Conservation (phyloP, 176 grass and related monocot genomes). For the Elymus sibiricus region DNA sequence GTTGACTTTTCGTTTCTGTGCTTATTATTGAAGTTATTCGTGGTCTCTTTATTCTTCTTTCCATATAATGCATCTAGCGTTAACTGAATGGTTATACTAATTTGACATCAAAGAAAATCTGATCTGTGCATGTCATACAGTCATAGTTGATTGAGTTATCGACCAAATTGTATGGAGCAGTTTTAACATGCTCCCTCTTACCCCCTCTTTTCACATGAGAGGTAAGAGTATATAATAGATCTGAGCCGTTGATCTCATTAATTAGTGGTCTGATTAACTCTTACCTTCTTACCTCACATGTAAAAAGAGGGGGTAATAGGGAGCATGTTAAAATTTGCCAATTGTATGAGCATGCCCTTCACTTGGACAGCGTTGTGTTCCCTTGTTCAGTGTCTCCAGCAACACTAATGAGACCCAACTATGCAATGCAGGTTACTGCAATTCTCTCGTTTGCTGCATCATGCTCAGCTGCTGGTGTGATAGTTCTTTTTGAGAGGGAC, state of each 20-base stretch:
- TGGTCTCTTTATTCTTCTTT: neutral
- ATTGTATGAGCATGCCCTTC: neutral
- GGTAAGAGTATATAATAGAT: no score
- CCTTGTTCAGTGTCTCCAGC: neutral
- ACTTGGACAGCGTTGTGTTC: neutral
- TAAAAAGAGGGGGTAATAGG: no score
- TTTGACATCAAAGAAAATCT: neutral
- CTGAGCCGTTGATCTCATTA: no score
- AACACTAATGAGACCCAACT: constrained; percentile 2
- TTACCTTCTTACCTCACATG: no score
- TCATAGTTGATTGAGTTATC: neutral
- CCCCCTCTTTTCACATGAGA: no score
- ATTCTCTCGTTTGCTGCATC: constrained; percentile 75
- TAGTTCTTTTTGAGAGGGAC: constrained; percentile 72
- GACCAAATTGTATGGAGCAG: neutral
- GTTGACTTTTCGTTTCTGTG: neutral
- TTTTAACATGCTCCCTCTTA: no score
- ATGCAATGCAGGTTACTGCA: constrained; percentile 63
- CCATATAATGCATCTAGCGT: neutral
- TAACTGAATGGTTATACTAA: neutral
- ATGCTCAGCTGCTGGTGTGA: constrained; percentile 79
- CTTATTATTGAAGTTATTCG: neutral
- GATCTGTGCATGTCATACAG: neutral
- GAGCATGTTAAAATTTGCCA: no score
- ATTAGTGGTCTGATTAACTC: no score